Evolutionary conservation across 345 rosid genomes (phyloP), one percentile per base, ranked within the genome.

Genomic region (Corchorus olitorius): DNA sequence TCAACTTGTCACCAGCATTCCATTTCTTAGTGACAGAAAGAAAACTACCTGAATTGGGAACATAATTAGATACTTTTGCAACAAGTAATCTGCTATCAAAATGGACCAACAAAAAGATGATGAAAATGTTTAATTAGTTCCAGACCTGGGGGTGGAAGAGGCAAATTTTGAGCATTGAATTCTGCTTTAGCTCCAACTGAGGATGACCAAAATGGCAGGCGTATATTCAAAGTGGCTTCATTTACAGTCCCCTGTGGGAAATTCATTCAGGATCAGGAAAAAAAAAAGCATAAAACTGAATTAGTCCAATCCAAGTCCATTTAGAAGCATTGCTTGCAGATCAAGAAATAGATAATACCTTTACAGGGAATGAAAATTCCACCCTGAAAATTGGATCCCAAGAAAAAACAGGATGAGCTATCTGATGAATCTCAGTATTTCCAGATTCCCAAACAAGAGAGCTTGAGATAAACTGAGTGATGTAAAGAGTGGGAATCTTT

Each of bases 381-480:
- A 68, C 72, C 73, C 84, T 76, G 8, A 87, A 72, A 11, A 66
- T 80, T 2, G 94, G 91, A 84, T 90, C 89, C 82, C 83, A 87
- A 0, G 98, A 90, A 59, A 86, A 85, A 77, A 87, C 83, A 7
- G 94, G 89, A 65, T 86, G 88, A 56, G 91, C 94, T 77, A 80
- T 87, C 88, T 89, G 97, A 78, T 83, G 76, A 17, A 94, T 16
- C 43, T 35, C 41, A 66, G 87, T 56, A 55, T 87, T 84, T 76
- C 88, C 88, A 46, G 87, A 78, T 80, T 85, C 81, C 98, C 98
- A 94, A 15, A 88, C 76, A 16, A 91, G 80, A 58, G 87, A 79
- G 83, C 95, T 94, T 63, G 98, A 89, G 84, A 92, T 85, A 45
- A 86, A 92, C 75, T 94, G 98, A n/a, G 81, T 89, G 78, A 94